These are phyloP conservation scores for Hemerocallis citrina DNA, from an alignment of 106 monocot species.

Conservation along the genomic window DNA sequence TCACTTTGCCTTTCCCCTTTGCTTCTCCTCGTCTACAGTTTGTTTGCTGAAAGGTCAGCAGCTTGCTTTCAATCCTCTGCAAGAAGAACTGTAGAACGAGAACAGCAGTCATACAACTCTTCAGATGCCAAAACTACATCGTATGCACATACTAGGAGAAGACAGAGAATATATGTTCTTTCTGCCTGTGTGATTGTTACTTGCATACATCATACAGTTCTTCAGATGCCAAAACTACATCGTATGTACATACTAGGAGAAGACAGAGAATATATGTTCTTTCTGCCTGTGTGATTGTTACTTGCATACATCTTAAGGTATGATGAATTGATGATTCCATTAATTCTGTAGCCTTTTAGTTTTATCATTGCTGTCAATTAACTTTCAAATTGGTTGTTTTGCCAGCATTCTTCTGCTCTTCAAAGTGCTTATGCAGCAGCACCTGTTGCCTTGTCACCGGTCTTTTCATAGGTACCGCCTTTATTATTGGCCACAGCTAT, in stretches of 20 bases:
- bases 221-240: neutral
- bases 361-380: neutral
- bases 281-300: constrained; percentile 24
- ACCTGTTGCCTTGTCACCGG: constrained; percentile 34
- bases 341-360: no score
- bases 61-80: constrained; percentile 12
- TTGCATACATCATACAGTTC: neutral
- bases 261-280: constrained; percentile 32
- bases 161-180: constrained; percentile 31
- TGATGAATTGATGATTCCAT: neutral
- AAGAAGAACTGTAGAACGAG: constrained; percentile 16
- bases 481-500: constrained; percentile 27
- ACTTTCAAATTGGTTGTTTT: neutral
- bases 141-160: neutral
- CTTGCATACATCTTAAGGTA: constrained; percentile 60
- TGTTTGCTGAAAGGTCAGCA: constrained; percentile 45
- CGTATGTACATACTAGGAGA: neutral
- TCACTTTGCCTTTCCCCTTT: constrained; percentile 74
- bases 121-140: neutral
- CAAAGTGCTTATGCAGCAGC: constrained; percentile 29
- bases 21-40: constrained; percentile 46
- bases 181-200: constrained; percentile 25
- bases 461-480: constrained; percentile 26
- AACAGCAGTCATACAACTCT: neutral
- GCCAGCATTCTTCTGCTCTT: constrained; percentile 3